A percentile compares a stretch with the other conserved stretches of the same genome.
Conservation (phyloP, 140 eudicot species). For the Flaveria floridana region DNA sequence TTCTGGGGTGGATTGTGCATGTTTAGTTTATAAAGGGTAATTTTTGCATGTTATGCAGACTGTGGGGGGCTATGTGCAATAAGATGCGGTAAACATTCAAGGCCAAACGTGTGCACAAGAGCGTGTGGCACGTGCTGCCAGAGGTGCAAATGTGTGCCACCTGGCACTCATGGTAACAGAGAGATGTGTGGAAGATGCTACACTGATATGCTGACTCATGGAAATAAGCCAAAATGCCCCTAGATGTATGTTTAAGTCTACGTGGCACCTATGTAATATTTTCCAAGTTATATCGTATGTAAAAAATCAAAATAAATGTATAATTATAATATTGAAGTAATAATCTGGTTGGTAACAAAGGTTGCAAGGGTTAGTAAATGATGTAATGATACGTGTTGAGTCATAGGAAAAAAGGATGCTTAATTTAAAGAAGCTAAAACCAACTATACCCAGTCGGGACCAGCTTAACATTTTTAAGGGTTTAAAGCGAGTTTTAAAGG, state of each 20-base stretch:
- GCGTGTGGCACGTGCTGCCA: constrained; percentile 80
- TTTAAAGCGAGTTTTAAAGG: no score
- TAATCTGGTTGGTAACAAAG: no score
- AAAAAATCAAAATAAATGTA: background rate
- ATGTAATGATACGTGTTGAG: no score
- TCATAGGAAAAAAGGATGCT: no score
- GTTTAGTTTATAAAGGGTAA: background rate
- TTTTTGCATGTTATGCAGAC: constrained; percentile 37
- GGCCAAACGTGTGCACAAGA: constrained; percentile 68
- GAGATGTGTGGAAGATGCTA: constrained; percentile 67
- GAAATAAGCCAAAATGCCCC: constrained; percentile 66
- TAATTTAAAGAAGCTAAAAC: no score
- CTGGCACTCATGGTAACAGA: constrained; percentile 68
- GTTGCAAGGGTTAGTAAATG: no score
- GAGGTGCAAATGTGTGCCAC: constrained; percentile 78
- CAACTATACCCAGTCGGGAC: no score
- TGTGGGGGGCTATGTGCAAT: constrained; percentile 48
- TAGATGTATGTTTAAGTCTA: constrained; percentile 12
- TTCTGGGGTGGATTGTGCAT: background rate
- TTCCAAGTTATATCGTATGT: background rate
- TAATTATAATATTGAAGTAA: no score
- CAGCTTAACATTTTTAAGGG: no score
- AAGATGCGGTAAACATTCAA: constrained; percentile 59
- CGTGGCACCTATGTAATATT: background rate
- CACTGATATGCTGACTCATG: constrained; percentile 78